A percentile compares a stretch with the other conserved stretches of the same genome.
Evolutionary conservation across 2,329 filamentous ascomycete species (phyloP).

Genomic region (Trichoderma endophyticum): DNA sequence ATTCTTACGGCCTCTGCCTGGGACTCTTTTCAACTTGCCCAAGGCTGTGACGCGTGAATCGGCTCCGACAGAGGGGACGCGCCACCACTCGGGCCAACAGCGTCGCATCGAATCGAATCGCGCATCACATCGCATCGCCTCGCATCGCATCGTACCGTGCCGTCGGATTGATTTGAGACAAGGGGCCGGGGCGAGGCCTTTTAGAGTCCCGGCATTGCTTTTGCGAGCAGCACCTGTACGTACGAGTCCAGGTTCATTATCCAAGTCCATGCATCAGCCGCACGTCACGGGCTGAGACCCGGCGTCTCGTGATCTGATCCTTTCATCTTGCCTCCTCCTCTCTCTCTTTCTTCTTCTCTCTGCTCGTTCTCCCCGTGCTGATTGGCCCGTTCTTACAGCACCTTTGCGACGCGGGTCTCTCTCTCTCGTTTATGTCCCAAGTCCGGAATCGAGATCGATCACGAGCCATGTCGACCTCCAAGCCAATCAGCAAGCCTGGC

Average conservation of each 20-base stretch:
- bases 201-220: not conserved
- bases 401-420: not conserved
- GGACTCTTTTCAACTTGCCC: not conserved
- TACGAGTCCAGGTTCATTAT: not conserved
- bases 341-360: not conserved
- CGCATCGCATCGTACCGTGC: constrained; percentile 4
- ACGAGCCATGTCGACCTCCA: constrained; percentile 4
- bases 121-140: not conserved
- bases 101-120: not conserved
- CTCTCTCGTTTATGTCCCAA: not conserved
- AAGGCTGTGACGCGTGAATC: not conserved
- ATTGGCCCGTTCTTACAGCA: not conserved
- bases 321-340: constrained; percentile 6
- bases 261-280: not conserved
- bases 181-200: not conserved
- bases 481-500: not conserved
- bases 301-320: constrained; percentile 4
- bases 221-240: not conserved
- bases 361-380: not conserved
- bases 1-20: not conserved
- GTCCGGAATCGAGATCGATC: not conserved
- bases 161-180: not conserved
- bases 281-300: not conserved
- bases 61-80: not conserved
- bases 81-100: not conserved